A percentile compares a stretch with the other conserved stretches of the same genome.
Evolutionary conservation across 345 rosid species (phyloP).

Genomic region (Populus tremula): DNA sequence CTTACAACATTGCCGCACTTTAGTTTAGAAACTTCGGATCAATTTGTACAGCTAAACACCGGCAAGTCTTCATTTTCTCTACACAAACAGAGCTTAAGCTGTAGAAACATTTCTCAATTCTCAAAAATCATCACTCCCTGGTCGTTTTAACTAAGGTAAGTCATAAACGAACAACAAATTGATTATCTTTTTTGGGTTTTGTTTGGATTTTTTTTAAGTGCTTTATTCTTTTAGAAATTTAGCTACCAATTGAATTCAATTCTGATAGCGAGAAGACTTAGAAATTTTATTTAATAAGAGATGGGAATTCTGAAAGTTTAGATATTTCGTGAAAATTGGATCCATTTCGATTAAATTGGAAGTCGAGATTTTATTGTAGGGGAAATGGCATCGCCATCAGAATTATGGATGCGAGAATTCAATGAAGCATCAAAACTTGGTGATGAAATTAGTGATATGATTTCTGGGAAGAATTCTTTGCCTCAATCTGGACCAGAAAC

Average conservation of each 20-base stretch:
- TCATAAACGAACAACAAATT: not conserved
- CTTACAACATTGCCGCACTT: not conserved
- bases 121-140: not conserved
- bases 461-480: slow-evolving; percentile 55
- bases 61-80: not conserved
- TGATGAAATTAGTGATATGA: slow-evolving; percentile 82
- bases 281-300: not conserved
- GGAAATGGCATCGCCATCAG: slow-evolving; percentile 69
- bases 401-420: slow-evolving; percentile 81
- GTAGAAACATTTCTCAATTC: not conserved
- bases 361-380: not conserved
- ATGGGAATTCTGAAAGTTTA: not conserved
- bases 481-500: slow-evolving; percentile 72
- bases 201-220: not conserved
- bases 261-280: not conserved
- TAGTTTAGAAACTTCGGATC: not conserved
- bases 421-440: slow-evolving; percentile 70
- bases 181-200: not conserved
- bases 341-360: not conserved
- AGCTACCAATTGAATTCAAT: not conserved
- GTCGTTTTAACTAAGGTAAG: not conserved
- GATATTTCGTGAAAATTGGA: not conserved
- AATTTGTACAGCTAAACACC: not conserved
- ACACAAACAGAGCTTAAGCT: not conserved
- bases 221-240: not conserved